Base-by-base conservation (phyloP, 345 rosid species). In the Geranium rotundifolium region DNA sequence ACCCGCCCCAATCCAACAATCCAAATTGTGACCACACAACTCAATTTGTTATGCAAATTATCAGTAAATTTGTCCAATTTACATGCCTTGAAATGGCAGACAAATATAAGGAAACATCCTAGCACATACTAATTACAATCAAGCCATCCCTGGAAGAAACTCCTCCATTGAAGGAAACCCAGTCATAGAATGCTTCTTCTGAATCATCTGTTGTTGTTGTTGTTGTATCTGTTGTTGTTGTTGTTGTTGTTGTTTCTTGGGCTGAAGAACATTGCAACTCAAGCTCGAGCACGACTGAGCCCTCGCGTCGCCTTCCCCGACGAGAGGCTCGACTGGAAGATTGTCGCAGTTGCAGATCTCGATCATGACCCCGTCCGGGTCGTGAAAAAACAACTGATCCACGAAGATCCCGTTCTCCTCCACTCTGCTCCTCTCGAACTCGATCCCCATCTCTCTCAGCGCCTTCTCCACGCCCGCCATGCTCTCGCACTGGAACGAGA, bases 401-500 rank as follows among this genome's bases (percentile, higher is more conserved):
- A 85, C 83, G 0, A 20, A 31, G 27, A 81, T 71, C 20, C 83
- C 82, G 0, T 75, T 73, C 19, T 83, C 88, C 29, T 78, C 83
- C 3, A 81, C 84, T 10, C 60, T 63, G 0, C 63, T 72, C 6
- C 65, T 76, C 12, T 72, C 80, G 65, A 71, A 81, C 59, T 76
- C 70, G 19, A 81, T 71, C 61, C 64, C 65, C 85, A 83, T 74
- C 61, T 79, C 88, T 8, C 67, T 68, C 75, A 85, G 60, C 57
- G 71, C 72, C 20, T 75, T 76, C 82, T 79, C 88, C 68, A 80
- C 87, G 7, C 27, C 54, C 52, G 56, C 72, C 83, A 80, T 73
- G 81, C 71, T 66, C 66, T 82, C 85, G 19, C 87, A 73, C 90
- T 84, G 95, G 77, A 90, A 90, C 54, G 97, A 87, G 63, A 90